Evolutionary conservation across 1,284 basidiomycete species (phyloP), one percentile per base, ranked within the genome.

Genomic region (Spongispora temasekensis): DNA sequence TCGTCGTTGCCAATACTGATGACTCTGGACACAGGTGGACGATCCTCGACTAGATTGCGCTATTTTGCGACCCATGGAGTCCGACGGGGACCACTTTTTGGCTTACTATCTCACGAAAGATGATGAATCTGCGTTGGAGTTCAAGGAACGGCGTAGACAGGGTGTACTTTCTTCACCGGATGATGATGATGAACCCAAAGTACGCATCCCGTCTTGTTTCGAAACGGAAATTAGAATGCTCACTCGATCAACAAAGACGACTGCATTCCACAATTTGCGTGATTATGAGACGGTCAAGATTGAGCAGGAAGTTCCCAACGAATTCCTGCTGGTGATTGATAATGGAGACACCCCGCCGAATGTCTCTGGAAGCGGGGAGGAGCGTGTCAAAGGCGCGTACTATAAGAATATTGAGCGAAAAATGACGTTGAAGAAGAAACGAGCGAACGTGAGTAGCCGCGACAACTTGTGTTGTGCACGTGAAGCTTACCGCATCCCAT

Each of bases 381-480:
- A 70, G 52, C 71, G 81, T 60, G 74, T 74, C 35, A 86, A 85
- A 67, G 93, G 90, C 19, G 94, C 88, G 0, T 94, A 92, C 74
- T 95, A 93, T 79, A 94, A 94, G 76, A 89, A 89, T 69, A 91
- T 95, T 61, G 88, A 90, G 72, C 86, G 91, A 61, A 93, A 93
- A 73, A 93, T 94, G 83, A 79, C 87, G 23, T 78, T 96, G 53
- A 93, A 94, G 76, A 95, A 94, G 80, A 92, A 89, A 72, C 84
- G 93, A 15, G 84, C 83, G 21, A 90, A 89, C 73, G 93, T 93
- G 65, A 73, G 86, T 73, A 55, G 21, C 5, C 32, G 57, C 40
- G 15, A 23, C 5, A 30, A 8, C 35, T 12, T 7, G 21, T 17
- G 13, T 32, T 5, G 31, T 23, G 54, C 19, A 42, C 32, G 25